Conservation (phyloP, 345 rosid species). For the Physaria fendleri region DNA sequence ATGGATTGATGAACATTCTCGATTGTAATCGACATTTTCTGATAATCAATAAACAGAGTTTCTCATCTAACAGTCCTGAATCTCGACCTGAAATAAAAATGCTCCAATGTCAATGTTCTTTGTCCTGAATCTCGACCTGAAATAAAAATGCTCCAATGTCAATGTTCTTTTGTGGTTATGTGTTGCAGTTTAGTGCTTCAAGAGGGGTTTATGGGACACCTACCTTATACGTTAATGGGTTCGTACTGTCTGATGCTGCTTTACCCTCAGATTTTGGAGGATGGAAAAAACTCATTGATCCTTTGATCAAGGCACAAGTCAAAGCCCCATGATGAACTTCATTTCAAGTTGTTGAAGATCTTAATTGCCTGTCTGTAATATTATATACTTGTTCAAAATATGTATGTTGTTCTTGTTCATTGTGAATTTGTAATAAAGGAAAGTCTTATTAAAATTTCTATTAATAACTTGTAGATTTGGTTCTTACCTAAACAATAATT, state of each 20-base stretch:
- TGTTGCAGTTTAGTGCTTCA: constrained; percentile 45
- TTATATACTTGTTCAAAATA: neutral
- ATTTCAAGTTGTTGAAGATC: neutral
- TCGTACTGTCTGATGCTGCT: constrained; percentile 32
- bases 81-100: neutral
- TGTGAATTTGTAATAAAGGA: neutral
- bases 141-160: neutral
- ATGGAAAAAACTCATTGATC: constrained; percentile 40
- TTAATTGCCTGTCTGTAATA: neutral
- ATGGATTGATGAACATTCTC: too few species aligned
- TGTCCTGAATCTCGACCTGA: too few species aligned
- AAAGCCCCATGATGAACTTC: too few species aligned
- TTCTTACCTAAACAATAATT: neutral
- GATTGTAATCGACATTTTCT: too few species aligned
- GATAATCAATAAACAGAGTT: too few species aligned
- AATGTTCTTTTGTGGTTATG: constrained; percentile 6
- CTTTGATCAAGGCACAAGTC: constrained; percentile 23
- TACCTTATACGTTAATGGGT: constrained; percentile 42
- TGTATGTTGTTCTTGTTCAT: neutral
- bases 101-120: neutral
- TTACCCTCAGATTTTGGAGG: constrained; percentile 34
- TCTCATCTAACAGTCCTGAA: too few species aligned
- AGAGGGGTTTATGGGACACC: constrained; percentile 48
- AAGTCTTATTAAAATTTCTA: constrained; percentile 3
- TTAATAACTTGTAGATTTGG: constrained; percentile 29